Percentiles rank a stretch among this genome's conserved stretches.
These are phyloP conservation scores for Candida suzukii DNA, from an alignment of 805 yeast species.

Conservation along the genomic window DNA sequence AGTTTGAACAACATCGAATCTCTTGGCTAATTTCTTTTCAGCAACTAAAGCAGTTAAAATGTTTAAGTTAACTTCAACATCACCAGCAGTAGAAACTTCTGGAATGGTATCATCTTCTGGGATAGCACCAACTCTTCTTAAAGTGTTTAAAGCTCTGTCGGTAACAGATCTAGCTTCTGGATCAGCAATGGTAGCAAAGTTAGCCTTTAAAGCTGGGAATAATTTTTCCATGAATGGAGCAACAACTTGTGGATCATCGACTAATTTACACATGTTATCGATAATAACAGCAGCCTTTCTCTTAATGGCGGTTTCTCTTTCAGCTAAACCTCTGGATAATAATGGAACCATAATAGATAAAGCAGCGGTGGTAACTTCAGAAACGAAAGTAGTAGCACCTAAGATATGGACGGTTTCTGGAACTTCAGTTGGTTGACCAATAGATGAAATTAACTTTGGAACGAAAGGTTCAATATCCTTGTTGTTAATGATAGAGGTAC, in stretches of 20 bases:
- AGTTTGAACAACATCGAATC: constrained; percentile 71
- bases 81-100: constrained; percentile 99
- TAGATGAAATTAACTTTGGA: constrained; percentile 95
- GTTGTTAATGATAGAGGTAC: constrained; percentile 97
- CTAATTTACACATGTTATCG: constrained; percentile 99
- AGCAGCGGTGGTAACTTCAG: constrained; percentile 99
- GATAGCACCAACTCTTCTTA: constrained; percentile 98
- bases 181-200: constrained; percentile 96
- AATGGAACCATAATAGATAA: constrained; percentile 99
- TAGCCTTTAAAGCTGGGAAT: constrained; percentile 92
- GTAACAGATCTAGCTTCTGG: constrained; percentile 99
- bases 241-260: constrained; percentile 99
- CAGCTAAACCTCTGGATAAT: constrained; percentile 98
- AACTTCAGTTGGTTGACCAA: constrained; percentile 93
- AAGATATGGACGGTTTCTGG: constrained; percentile 98
- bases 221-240: constrained; percentile 97
- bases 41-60: constrained; percentile 71
- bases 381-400: constrained; percentile 99
- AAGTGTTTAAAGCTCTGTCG: constrained; percentile 91
- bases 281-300: constrained; percentile 99
- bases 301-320: constrained; percentile 99
- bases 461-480: constrained; percentile 99
- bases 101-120: constrained; percentile 86
- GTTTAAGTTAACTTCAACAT: constrained; percentile 75
- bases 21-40: constrained; percentile 58